Base-by-base conservation (phyloP, 2,329 filamentous ascomycete species). In the Aspergillus fischeri region DNA sequence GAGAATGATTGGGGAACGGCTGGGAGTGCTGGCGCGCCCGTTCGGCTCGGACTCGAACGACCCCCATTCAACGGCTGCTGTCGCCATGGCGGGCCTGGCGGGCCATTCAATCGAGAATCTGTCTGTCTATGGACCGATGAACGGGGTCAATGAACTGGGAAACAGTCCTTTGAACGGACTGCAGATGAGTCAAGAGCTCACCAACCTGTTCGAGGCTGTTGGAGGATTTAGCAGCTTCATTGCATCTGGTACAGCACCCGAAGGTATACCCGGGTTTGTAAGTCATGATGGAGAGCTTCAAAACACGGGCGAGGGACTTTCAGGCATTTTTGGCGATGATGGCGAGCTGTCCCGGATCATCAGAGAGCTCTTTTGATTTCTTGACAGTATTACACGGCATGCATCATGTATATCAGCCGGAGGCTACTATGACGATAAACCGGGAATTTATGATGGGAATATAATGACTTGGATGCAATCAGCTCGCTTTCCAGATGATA, bases 11-110 rank as follows among this genome's bases (percentile, higher is more conserved):
- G 85, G 81, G 0, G 83, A 85, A 21, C 82, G 83, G 61, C 78
- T 88, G 0, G 85, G 85, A 0, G 74, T 87, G 17, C 60, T 80
- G 11, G 71, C 72, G 9, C 71, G 74, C 38, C 67, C 71, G 4
- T 69, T 70, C 56, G 65, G 70, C 45, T 58, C 74, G 2, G 75
- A 79, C 44, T 72, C 78, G 2, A 73, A 75, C 21, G 84, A 87
- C 60, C 78, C 83, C 17, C 84, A 85, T 65, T 85, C 83, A 2
- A 81, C 80, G 24, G 85, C 85, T 3, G 85, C 85, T 1, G 82
- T 87, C 4, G 84, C 85, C 8, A 87, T 88, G 85, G 85, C 84
- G 9, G 84, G 84, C 1, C 74, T 88, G 20, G 85, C 85, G 2
- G 85, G 85, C 5, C 83, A 87, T 66, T 79, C 80, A 28, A 81